phyloP scores from a whole-genome alignment of 352 stramenopile genomes.

The Globisporangium orthogonon region DNA sequence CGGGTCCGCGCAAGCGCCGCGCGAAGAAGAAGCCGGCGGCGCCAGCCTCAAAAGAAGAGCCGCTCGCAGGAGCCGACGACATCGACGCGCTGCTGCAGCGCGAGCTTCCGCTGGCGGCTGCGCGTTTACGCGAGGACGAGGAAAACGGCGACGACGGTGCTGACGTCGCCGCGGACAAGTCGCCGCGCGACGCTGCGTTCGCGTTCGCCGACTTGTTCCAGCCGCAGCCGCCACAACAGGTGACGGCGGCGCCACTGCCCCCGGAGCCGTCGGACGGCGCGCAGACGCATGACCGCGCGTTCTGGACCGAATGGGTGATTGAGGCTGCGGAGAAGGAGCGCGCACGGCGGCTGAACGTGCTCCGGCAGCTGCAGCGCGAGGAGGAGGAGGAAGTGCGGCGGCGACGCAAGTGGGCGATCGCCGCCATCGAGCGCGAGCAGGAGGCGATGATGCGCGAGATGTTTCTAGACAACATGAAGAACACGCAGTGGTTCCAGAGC shows the following conservation, averaged over 20 bases:
- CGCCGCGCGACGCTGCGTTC: not conserved
- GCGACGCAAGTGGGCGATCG: constrained; percentile 65
- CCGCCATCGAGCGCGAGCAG: constrained; percentile 77
- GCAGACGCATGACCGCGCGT: constrained; percentile 36
- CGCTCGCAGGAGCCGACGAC: not conserved
- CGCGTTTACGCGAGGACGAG: not conserved
- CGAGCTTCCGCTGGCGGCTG: constrained; percentile 1
- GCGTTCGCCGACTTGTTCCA: not conserved
- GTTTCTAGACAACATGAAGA: constrained; percentile 87
- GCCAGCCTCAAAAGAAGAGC: not conserved
- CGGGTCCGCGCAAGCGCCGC: constrained; percentile 49
- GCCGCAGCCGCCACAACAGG: not conserved
- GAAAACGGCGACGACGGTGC: not conserved
- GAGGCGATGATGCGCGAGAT: constrained; percentile 74
- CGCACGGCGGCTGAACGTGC: constrained; percentile 45
- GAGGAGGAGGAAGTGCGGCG: constrained; percentile 68
- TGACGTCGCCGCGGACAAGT: not conserved
- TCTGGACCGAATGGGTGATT: constrained; percentile 81
- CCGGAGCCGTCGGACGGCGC: not conserved
- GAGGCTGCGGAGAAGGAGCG: constrained; percentile 76
- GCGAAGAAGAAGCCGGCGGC: constrained; percentile 47
- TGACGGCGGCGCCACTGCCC: not conserved
- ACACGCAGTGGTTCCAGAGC: constrained; percentile 85
- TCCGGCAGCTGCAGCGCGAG: constrained; percentile 66
- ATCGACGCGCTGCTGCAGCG: constrained; percentile 10